phyloP scores from a whole-genome alignment of 1,284 basidiomycete genomes.

The Cerioporus squamosus region DNA sequence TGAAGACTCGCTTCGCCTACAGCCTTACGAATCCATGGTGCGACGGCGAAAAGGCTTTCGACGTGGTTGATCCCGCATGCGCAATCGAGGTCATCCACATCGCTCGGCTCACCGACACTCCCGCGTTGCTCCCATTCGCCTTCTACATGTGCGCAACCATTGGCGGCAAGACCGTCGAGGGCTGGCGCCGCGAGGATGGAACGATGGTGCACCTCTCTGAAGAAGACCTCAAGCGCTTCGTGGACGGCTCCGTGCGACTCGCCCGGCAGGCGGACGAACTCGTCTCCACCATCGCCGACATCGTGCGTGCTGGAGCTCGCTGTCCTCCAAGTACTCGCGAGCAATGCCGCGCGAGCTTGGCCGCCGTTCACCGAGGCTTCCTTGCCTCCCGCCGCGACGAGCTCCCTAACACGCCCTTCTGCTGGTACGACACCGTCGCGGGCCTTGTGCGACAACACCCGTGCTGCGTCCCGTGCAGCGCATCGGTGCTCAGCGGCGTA shows the following conservation, averaged over 20 bases:
- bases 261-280: too few relatives aligned
- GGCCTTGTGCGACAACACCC: too few relatives aligned
- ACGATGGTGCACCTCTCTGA: neutral
- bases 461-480: too few relatives aligned
- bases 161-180: neutral
- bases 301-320: too few relatives aligned
- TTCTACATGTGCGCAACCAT: conserved; percentile 1
- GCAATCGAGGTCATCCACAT: conserved; percentile 1
- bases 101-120: neutral
- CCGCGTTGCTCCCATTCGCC: conserved; percentile 2
- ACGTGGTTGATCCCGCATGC: neutral
- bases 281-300: too few relatives aligned
- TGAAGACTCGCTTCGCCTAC: neutral
- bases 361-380: neutral
- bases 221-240: neutral
- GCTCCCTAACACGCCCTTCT: too few relatives aligned
- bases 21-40: neutral
- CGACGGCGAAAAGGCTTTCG: neutral
- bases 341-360: too few relatives aligned
- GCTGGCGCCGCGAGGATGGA: neutral
- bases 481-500: too few relatives aligned
- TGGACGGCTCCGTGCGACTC: neutral
- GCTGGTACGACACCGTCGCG: too few relatives aligned
- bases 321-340: too few relatives aligned
- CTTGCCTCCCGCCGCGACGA: too few relatives aligned